Evolutionary conservation across 768 basidiomycete species (phyloP).

Genomic region (Sarcomyxa edulis): DNA sequence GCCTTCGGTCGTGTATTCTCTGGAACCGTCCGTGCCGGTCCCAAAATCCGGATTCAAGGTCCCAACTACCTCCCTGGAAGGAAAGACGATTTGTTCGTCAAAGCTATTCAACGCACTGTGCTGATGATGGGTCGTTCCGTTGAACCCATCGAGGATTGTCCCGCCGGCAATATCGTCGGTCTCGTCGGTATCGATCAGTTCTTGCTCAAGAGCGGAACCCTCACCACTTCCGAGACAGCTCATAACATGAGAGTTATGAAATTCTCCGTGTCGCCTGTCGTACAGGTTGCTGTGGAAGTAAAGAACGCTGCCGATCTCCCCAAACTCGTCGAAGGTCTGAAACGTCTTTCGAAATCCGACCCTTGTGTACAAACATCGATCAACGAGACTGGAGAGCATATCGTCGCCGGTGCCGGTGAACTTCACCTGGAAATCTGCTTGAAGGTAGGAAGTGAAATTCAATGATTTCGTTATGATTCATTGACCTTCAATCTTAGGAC

Average conservation of each 20-base stretch:
- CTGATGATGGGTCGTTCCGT: slow-evolving; percentile 99
- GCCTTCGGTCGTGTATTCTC: slow-evolving; percentile 99
- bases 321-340: slow-evolving; percentile 99
- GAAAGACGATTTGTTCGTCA: slow-evolving; percentile 97
- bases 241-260: slow-evolving; percentile 99
- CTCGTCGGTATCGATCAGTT: slow-evolving; percentile 99
- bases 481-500: slow-evolving; percentile 67
- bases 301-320: slow-evolving; percentile 99
- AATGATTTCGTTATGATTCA: slow-evolving; percentile 4
- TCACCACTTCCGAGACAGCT: slow-evolving; percentile 94
- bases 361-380: slow-evolving; percentile 98
- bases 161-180: slow-evolving; percentile 96
- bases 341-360: slow-evolving; percentile 99
- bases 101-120: slow-evolving; percentile 97
- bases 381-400: slow-evolving; percentile 89
- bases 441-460: slow-evolving; percentile 53
- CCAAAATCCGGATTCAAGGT: slow-evolving; percentile 98
- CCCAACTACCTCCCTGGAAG: slow-evolving; percentile 98
- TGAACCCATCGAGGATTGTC: slow-evolving; percentile 98
- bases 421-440: slow-evolving; percentile 99
- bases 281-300: slow-evolving; percentile 97
- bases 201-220: slow-evolving; percentile 96
- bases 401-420: slow-evolving; percentile 98
- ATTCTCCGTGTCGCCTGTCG: slow-evolving; percentile 99
- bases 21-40: slow-evolving; percentile 92